A percentile compares a stretch with the other conserved stretches of the same genome.
These are phyloP conservation scores for Monosporozyma unispora DNA, from an alignment of 805 yeast species.

Conservation along the genomic window DNA sequence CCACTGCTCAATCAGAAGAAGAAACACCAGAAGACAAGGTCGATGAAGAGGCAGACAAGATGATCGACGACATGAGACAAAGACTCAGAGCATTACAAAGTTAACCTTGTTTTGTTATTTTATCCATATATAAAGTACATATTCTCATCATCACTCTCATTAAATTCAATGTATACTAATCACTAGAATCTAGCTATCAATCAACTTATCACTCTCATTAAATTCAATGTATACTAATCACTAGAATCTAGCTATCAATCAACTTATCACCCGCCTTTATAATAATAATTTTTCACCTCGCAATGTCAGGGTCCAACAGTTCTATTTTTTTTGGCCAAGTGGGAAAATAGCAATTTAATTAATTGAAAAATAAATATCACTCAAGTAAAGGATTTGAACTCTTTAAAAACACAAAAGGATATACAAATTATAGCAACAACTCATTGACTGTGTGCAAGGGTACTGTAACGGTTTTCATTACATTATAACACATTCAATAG, in stretches of 20 bases:
- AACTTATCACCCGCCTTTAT: neutral
- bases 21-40: constrained; percentile 36
- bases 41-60: constrained; percentile 61
- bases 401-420: neutral
- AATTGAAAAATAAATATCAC: neutral
- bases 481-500: too few relatives aligned
- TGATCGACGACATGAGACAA: constrained; percentile 81
- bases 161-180: too few relatives aligned
- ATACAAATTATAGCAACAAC: neutral
- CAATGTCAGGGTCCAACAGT: neutral
- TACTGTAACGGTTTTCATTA: neutral
- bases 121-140: neutral
- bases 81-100: constrained; percentile 76
- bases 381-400: neutral
- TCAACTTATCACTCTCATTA: too few relatives aligned
- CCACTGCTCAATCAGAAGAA: constrained; percentile 23
- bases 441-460: neutral
- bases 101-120: constrained; percentile 11
- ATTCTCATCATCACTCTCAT: neutral
- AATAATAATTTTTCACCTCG: neutral
- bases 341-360: neutral
- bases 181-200: neutral
- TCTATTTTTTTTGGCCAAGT: neutral
- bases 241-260: neutral
- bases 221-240: too few relatives aligned